These are phyloP conservation scores for Candida sojae DNA, from an alignment of 1,139 yeast genomes.

Conservation along the genomic window DNA sequence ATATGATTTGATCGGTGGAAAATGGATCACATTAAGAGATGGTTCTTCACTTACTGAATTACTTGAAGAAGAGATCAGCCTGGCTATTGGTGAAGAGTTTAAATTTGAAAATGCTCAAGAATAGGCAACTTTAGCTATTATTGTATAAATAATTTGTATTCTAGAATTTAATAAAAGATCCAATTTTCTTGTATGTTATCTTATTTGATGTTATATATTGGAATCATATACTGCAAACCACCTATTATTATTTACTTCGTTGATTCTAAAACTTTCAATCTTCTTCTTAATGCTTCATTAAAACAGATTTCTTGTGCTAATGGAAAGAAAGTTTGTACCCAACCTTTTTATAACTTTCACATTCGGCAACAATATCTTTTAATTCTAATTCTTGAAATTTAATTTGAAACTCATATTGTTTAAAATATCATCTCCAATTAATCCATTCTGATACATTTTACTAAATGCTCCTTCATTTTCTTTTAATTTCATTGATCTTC, in stretches of 20 bases:
- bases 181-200: too few relatives aligned
- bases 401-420: constrained; percentile 74
- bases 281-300: constrained; percentile 86
- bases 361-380: constrained; percentile 75
- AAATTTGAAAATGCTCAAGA: constrained; percentile 25
- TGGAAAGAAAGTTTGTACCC: constrained; percentile 77
- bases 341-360: constrained; percentile 72
- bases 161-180: not conserved
- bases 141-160: not conserved
- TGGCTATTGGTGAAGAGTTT: constrained; percentile 34
- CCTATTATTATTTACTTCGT: too few relatives aligned
- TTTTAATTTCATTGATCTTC: constrained; percentile 69
- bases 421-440: constrained; percentile 88
- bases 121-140: constrained; percentile 10
- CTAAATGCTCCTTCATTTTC: constrained; percentile 70
- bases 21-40: constrained; percentile 67
- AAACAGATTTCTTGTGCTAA: constrained; percentile 88
- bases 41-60: constrained; percentile 48
- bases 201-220: too few relatives aligned
- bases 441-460: constrained; percentile 79
- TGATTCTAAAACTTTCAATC: constrained; percentile 36
- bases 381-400: constrained; percentile 81
- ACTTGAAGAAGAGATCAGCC: constrained; percentile 48
- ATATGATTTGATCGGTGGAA: constrained; percentile 55
- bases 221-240: too few relatives aligned